phyloP scores from a whole-genome alignment of 805 yeast genomes.

The Sporopachydermia quercuum region DNA sequence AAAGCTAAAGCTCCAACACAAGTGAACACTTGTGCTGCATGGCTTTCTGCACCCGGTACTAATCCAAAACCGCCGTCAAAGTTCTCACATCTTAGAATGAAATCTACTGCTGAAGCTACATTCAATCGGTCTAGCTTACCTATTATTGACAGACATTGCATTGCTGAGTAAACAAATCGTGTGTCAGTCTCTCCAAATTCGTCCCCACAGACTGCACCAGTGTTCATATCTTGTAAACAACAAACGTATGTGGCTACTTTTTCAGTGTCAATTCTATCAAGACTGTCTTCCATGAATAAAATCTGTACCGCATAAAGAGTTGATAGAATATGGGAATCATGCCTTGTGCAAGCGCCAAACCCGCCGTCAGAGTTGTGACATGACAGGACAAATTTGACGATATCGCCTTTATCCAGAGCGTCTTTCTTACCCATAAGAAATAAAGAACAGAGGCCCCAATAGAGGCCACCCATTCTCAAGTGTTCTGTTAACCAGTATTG shows the following conservation, averaged over 20 bases:
- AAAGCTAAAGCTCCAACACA: constrained; percentile 75
- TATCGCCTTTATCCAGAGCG: constrained; percentile 44
- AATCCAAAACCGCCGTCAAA: constrained; percentile 95
- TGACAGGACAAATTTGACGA: constrained; percentile 49
- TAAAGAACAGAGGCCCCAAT: constrained; percentile 87
- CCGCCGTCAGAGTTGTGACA: constrained; percentile 60
- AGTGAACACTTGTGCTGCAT: constrained; percentile 82
- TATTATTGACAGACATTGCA: constrained; percentile 57
- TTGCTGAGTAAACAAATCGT: constrained; percentile 72
- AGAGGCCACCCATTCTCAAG: constrained; percentile 72
- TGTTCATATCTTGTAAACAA: constrained; percentile 28
- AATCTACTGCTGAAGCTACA: constrained; percentile 48
- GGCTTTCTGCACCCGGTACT: constrained; percentile 90
- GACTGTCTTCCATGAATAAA: constrained; percentile 45
- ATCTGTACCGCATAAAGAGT: constrained; percentile 84
- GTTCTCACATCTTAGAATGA: constrained; percentile 58
- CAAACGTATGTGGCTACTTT: constrained; percentile 24
- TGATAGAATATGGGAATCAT: constrained; percentile 75
- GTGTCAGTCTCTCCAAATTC: constrained; percentile 87
- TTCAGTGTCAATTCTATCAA: constrained; percentile 26
- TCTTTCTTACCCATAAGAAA: constrained; percentile 39
- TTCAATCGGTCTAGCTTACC: constrained; percentile 39
- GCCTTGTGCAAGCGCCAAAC: constrained; percentile 79
- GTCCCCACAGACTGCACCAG: constrained; percentile 83
- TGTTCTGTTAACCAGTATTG: constrained; percentile 89